These are phyloP conservation scores for Halenospora varia DNA, from an alignment of 495 filamentous ascomycete species.

Conservation along the genomic window DNA sequence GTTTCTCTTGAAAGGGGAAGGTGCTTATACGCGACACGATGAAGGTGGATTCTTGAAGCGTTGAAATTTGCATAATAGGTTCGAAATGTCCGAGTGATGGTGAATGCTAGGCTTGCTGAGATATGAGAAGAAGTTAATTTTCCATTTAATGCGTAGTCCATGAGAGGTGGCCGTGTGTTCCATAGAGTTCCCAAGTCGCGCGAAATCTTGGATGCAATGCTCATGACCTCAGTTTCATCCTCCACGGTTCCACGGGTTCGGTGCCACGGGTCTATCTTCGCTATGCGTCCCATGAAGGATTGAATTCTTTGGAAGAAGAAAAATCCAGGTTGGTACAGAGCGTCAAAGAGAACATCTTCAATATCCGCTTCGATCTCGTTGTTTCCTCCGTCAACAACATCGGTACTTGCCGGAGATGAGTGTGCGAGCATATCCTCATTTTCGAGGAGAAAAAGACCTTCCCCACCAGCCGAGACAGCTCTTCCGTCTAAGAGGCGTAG, in stretches of 20 bases:
- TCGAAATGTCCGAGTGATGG: constrained; percentile 35
- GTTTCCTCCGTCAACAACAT: constrained; percentile 4
- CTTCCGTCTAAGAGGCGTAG: constrained; percentile 34
- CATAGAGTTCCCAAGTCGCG: constrained; percentile 35
- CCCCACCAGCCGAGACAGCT: constrained; percentile 35
- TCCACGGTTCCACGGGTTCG: constrained; percentile 33
- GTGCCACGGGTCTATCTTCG: constrained; percentile 33
- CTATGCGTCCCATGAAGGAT: constrained; percentile 32
- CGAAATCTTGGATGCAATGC: constrained; percentile 31
- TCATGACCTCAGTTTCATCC: constrained; percentile 36
- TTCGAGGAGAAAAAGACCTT: constrained; percentile 33
- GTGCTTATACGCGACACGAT: constrained; percentile 39
- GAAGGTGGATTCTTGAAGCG: constrained; percentile 38
- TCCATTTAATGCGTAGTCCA: constrained; percentile 38
- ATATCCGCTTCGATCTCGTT: constrained; percentile 22
- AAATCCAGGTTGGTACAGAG: constrained; percentile 29
- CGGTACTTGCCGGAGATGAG: constrained; percentile 19
- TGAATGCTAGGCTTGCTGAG: constrained; percentile 32
- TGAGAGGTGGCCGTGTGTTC: constrained; percentile 33
- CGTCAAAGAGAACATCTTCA: constrained; percentile 31
- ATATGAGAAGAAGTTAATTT: constrained; percentile 34
- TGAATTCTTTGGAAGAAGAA: constrained; percentile 36
- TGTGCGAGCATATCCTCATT: constrained; percentile 25
- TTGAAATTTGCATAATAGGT: constrained; percentile 38
- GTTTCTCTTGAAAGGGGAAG: constrained; percentile 35